These are phyloP conservation scores for Aschersonia sp. DNA, from an alignment of 2,329 filamentous ascomycete genomes.

Conservation along the genomic window DNA sequence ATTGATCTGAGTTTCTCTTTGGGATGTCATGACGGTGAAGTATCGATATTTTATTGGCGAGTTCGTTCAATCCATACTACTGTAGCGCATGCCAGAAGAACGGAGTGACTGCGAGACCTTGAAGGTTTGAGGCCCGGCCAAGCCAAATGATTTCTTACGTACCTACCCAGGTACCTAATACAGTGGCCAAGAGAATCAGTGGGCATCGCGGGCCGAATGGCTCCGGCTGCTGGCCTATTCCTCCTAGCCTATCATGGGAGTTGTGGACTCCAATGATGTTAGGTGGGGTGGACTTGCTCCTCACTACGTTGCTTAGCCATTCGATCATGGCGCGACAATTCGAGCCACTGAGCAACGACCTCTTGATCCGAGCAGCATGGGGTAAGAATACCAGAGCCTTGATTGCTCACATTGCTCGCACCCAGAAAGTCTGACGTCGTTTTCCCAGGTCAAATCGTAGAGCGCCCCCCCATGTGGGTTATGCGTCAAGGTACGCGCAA, in stretches of 20 bases:
- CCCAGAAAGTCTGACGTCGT: neutral
- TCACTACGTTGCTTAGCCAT: too few relatives aligned
- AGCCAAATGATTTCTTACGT: too few relatives aligned
- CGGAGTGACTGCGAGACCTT: too few relatives aligned
- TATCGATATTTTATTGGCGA: neutral
- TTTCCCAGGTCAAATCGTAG: conserved; percentile 64
- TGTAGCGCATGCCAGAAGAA: neutral
- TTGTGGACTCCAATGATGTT: neutral
- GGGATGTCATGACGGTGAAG: conserved; percentile 43
- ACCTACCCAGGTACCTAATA: too few relatives aligned
- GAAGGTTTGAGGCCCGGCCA: too few relatives aligned
- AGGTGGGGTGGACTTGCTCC: too few relatives aligned
- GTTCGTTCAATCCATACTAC: too few relatives aligned
- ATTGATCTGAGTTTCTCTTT: conserved; percentile 58
- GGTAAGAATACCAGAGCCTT: conserved; percentile 37
- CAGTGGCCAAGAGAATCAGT: too few relatives aligned
- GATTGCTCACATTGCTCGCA: too few relatives aligned
- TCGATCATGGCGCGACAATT: conserved; percentile 52
- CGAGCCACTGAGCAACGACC: conserved; percentile 78
- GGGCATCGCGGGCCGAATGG: conserved; percentile 1
- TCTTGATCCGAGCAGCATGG: conserved; percentile 78
- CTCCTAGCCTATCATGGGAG: too few relatives aligned
- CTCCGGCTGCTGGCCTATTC: neutral
- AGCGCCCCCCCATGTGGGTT: conserved; percentile 93
- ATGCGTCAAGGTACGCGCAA: conserved; percentile 78